Conservation (phyloP, 805 yeast species). For the Candida schatavii region DNA sequence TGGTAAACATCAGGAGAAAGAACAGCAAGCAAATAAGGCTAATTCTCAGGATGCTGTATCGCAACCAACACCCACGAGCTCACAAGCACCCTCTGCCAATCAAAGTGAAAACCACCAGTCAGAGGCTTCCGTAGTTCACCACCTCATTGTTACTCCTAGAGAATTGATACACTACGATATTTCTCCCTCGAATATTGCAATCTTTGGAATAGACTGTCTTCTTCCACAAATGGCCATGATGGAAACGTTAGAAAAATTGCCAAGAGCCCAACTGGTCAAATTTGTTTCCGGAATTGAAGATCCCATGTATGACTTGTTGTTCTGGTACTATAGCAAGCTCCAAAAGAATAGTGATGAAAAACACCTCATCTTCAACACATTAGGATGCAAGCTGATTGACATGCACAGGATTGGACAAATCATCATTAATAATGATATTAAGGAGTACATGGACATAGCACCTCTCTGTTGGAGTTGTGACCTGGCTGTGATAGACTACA, state of each 20-base stretch:
- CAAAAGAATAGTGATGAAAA: conserved; percentile 15
- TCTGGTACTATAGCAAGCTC: conserved; percentile 15
- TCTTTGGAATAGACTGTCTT: conserved; percentile 16
- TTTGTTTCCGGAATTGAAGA: conserved; percentile 17
- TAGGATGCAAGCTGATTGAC: conserved; percentile 9
- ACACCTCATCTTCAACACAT: conserved; percentile 12
- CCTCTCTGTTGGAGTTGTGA: neutral
- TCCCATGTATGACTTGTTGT: conserved; percentile 18
- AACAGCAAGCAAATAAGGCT: neutral
- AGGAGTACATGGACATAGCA: conserved; percentile 2
- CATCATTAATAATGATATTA: conserved; percentile 13
- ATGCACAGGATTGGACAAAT: conserved; percentile 15
- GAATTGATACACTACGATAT: conserved; percentile 14
- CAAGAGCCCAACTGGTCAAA: neutral
- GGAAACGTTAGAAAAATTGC: neutral
- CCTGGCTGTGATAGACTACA: conserved; percentile 1
- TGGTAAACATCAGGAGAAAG: too few relatives aligned
- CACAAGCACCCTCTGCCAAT: too few relatives aligned
- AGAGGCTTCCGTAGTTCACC: neutral
- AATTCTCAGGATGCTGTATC: neutral
- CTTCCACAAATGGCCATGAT: conserved; percentile 19
- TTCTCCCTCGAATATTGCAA: conserved; percentile 11
- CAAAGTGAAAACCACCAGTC: too few relatives aligned
- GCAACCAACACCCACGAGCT: too few relatives aligned
- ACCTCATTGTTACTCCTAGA: conserved; percentile 6